Conservation (phyloP, 345 rosid species). For the Eucalyptus grandis region DNA sequence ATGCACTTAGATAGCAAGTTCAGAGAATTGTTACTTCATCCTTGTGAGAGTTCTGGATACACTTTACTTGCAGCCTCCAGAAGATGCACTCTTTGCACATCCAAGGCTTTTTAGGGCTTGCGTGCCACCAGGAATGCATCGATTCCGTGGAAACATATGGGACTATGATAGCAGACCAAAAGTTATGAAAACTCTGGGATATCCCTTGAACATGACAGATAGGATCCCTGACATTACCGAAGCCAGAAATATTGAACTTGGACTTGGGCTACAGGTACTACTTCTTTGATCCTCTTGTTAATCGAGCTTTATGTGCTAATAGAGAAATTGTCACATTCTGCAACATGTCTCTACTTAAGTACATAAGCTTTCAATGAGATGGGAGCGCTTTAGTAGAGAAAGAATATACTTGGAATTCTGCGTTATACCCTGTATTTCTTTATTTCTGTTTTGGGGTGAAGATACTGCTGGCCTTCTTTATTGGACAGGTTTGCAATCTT, state of each 20-base stretch:
- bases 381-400: neutral
- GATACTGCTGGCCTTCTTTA: neutral
- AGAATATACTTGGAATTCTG: neutral
- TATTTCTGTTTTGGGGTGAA: neutral
- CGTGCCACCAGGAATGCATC: conserved; percentile 96
- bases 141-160: conserved; percentile 95
- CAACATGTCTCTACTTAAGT: too few relatives aligned
- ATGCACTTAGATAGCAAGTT: neutral
- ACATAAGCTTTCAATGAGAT: neutral
- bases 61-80: conserved; percentile 56
- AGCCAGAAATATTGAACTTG: conserved; percentile 91
- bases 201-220: conserved; percentile 55
- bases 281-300: neutral
- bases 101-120: conserved; percentile 97
- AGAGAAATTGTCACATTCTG: too few relatives aligned
- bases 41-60: neutral
- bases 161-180: conserved; percentile 81
- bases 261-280: conserved; percentile 86
- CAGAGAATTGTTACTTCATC: neutral
- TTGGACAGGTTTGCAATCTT: neutral
- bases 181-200: conserved; percentile 68
- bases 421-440: neutral
- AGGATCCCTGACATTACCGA: conserved; percentile 82
- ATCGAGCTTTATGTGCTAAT: neutral
- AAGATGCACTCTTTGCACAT: conserved; percentile 88